A percentile compares a stretch with the other conserved stretches of the same genome.
phyloP scores from a whole-genome alignment of 257 asterid genomes.

The Ajuga chamaepitys region DNA sequence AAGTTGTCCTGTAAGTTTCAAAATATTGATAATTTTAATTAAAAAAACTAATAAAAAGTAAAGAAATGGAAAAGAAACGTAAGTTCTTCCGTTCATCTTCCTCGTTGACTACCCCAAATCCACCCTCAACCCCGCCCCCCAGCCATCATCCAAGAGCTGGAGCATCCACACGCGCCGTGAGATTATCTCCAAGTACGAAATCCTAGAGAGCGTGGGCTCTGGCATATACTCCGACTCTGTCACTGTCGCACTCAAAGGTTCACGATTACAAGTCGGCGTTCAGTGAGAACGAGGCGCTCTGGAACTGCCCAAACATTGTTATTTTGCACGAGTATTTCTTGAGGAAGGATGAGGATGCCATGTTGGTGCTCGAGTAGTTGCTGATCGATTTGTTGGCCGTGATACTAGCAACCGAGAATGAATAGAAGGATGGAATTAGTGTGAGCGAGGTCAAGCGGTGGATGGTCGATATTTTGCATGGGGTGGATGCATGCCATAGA shows the following conservation, averaged over 20 bases:
- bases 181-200: slow-evolving; percentile 64
- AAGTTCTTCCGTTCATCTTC: no score
- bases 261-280: slow-evolving; percentile 86
- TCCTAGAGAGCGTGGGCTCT: slow-evolving; percentile 70
- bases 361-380: slow-evolving; percentile 82
- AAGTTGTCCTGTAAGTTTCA: no score
- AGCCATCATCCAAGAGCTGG: slow-evolving; percentile 72
- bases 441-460: slow-evolving; percentile 70
- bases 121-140: no score
- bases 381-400: slow-evolving; percentile 68
- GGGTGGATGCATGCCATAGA: slow-evolving; percentile 73
- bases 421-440: slow-evolving; percentile 51
- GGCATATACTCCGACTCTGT: slow-evolving; percentile 89
- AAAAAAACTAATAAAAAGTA: no score
- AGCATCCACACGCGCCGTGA: slow-evolving; percentile 88
- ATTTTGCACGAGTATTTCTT: slow-evolving; percentile 72
- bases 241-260: slow-evolving; percentile 75
- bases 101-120: no score
- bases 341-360: slow-evolving; percentile 88
- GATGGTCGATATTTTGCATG: slow-evolving; percentile 76
- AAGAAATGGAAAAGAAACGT: no score
- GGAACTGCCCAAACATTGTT: slow-evolving; percentile 63
- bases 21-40: no score
- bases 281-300: slow-evolving; percentile 81
- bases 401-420: slow-evolving; percentile 51